Base-by-base conservation (phyloP, 1,284 basidiomycete genomes). In the Cutaneotrichosporon sp. region DNA sequence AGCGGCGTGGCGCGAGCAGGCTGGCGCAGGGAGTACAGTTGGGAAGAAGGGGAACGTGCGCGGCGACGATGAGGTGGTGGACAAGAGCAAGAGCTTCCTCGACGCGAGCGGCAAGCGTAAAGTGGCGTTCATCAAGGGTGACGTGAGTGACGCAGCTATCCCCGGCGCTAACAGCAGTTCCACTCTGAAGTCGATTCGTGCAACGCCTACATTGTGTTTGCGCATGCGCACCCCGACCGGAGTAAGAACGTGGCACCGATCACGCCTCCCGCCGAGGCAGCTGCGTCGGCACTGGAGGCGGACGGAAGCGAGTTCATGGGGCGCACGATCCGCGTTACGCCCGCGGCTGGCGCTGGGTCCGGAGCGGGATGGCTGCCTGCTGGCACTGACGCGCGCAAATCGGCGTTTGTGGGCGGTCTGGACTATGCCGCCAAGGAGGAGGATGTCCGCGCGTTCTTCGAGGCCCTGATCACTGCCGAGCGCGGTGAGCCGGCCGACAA, bases 361-460 rank as follows among this genome's bases (percentile, higher is more conserved):
- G 66, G 67, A 46, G 67, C 67, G 55, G 69, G 64, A 35, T 69
- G 62, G 69, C 69, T 66, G 49, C 66, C 65, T 23, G 57, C 55
- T n/a, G 71, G 68, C 4, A 70, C 70, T 2, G 86, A 92, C 67
- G 86, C 87, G n/a, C 90, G 88, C 70, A 77, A 82, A 58, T 89
- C 86, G 17, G 69, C 96, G 14, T 97, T 97, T 66, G 86, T 97
- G 8, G 94, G 94, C 14, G 92, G 88, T 61, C 78, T 97, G 58
- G 93, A 97, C 69, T 97, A 97, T 71, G 87, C 85, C 46, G 84
- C 86, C 64, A 87, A 86, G 66, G 94, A 97, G 65, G 89, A 96
- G 67, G 90, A 93, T 64, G 72, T 97, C 43, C 78, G 93, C 20
- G 81, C 79, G 13, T 93, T 90, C 70, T 94, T 97, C 58, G 93